Conservation (phyloP, 441 rosid species). For the Daphne laureola region DNA sequence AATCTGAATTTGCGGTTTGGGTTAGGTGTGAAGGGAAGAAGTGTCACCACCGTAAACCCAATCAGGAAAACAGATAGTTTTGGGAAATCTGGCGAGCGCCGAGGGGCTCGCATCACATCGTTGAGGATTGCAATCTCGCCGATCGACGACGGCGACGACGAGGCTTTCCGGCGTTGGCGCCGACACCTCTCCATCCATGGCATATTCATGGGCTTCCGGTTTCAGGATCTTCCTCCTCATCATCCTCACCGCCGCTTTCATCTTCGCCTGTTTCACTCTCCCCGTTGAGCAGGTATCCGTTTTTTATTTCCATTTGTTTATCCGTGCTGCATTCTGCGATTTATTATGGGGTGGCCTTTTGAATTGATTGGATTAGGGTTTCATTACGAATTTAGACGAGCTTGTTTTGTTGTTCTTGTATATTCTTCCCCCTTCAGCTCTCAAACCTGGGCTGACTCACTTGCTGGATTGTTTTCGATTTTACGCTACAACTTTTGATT, state of each 20-base stretch:
- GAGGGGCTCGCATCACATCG: constrained; percentile 50
- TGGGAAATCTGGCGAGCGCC: constrained; percentile 47
- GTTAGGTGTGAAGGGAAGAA: not conserved
- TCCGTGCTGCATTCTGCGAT: not conserved
- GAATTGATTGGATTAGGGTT: no score
- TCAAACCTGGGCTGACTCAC: no score
- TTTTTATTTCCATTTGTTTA: constrained; percentile 7
- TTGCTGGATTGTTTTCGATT: no score
- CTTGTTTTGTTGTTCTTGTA: no score
- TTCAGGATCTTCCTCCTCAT: constrained; percentile 59
- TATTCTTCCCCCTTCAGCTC: no score
- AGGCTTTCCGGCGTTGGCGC: constrained; percentile 54
- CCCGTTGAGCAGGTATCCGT: constrained; percentile 73
- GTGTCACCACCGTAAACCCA: not conserved
- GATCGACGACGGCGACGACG: constrained; percentile 27
- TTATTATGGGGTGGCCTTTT: not conserved
- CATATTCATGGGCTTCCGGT: constrained; percentile 71
- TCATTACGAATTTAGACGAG: no score
- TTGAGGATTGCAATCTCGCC: constrained; percentile 34
- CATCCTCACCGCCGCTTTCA: constrained; percentile 55
- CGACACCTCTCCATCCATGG: constrained; percentile 65
- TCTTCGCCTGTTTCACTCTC: constrained; percentile 78
- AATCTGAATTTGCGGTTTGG: no score
- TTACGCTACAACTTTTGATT: no score
- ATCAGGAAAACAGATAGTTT: no score